A percentile compares a stretch with the other conserved stretches of the same genome.
phyloP scores from a whole-genome alignment of 495 filamentous ascomycete species.

The Daldinia concentrica region DNA sequence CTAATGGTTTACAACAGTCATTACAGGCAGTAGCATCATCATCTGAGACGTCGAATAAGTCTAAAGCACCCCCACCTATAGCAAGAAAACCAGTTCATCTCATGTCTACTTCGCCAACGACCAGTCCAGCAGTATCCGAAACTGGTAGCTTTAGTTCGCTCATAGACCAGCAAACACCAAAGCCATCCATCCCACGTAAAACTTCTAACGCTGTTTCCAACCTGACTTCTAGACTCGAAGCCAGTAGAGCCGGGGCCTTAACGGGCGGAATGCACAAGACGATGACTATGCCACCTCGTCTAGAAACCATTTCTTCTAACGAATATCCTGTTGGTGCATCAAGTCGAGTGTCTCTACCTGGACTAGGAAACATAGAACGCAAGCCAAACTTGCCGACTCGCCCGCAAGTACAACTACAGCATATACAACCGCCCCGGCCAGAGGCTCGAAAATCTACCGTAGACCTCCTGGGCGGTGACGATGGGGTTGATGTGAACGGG shows the following conservation, averaged over 20 bases:
- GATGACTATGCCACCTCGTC: conserved; percentile 8
- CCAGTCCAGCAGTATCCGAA: conserved; percentile 39
- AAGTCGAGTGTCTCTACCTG: conserved; percentile 35
- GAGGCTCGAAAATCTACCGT: conserved; percentile 37
- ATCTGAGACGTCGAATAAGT: conserved; percentile 47
- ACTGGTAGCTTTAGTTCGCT: conserved; percentile 11
- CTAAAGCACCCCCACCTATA: conserved; percentile 61
- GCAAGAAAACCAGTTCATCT: conserved; percentile 65
- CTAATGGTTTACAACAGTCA: conserved; percentile 14
- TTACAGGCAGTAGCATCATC: conserved; percentile 40
- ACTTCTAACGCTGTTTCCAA: conserved; percentile 40
- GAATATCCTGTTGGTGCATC: conserved; percentile 8
- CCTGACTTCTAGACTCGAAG: conserved; percentile 43
- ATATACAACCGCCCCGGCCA: conserved; percentile 42
- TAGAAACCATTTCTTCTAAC: conserved; percentile 9
- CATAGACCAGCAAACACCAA: conserved; percentile 31
- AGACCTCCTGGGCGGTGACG: conserved; percentile 55
- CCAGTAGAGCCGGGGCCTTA: conserved; percentile 32
- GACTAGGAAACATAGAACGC: conserved; percentile 33
- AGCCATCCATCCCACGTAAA: conserved; percentile 38
- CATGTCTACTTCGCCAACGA: conserved; percentile 49
- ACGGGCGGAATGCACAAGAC: conserved; percentile 41
- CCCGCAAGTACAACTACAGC: conserved; percentile 37
- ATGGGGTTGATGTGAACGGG: conserved; percentile 50
- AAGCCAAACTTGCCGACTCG: conserved; percentile 40